These are phyloP conservation scores for Corylus americana DNA, from an alignment of 306 rosid species.

Conservation along the genomic window DNA sequence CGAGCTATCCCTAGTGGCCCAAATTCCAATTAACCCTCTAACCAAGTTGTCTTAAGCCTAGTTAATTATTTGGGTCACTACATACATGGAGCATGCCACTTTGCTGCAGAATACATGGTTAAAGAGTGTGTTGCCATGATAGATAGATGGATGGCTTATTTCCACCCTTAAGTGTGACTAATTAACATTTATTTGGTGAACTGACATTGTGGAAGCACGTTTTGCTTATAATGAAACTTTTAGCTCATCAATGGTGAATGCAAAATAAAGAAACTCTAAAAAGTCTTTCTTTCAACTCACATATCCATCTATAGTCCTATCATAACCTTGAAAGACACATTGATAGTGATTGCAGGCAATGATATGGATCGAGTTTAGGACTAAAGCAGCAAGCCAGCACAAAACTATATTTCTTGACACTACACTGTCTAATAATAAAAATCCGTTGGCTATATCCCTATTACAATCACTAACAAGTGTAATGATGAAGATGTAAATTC, in stretches of 20 bases:
- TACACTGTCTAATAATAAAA: neutral
- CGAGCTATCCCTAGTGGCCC: too few relatives aligned
- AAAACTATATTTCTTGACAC: neutral
- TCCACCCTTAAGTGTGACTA: constrained; percentile 12
- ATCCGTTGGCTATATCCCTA: neutral
- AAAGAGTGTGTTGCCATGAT: constrained; percentile 26
- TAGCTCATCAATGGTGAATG: neutral
- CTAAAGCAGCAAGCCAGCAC: neutral
- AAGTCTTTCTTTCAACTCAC: neutral
- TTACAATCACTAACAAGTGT: neutral
- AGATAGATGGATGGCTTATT: constrained; percentile 27
- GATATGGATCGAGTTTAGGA: neutral
- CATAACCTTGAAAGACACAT: neutral
- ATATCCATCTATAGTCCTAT: neutral
- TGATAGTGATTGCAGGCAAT: neutral
- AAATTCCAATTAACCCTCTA: too few relatives aligned
- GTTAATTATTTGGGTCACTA: too few relatives aligned
- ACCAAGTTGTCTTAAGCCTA: too few relatives aligned
- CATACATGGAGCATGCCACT: constrained; percentile 30
- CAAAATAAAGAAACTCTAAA: neutral
- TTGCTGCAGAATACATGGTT: constrained; percentile 25
- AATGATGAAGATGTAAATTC: neutral
- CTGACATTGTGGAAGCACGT: neutral
- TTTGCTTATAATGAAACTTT: neutral
- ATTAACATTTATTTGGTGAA: neutral